Evolutionary conservation across 1,139 yeast species (phyloP).

Genomic region (Eremothecium cymbalariae): DNA sequence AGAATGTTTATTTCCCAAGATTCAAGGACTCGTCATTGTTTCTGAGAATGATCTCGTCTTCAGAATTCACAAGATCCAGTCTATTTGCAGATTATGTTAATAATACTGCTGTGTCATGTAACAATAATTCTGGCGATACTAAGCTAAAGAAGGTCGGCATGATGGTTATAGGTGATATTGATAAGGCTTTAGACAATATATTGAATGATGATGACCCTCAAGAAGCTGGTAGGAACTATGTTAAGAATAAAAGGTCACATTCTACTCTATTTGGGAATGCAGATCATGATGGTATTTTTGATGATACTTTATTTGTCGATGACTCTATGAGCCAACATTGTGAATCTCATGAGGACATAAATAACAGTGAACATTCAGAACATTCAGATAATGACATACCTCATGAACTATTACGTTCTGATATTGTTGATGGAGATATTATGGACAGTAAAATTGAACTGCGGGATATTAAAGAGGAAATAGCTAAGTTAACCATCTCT

Average conservation of each 20-base stretch:
- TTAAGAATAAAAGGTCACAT: conserved; percentile 7
- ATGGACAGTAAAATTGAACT: conserved; percentile 3
- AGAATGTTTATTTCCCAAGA: conserved; percentile 43
- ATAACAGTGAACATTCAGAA: conserved; percentile 11
- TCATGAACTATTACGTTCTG: conserved; percentile 13
- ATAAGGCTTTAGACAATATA: conserved; percentile 19
- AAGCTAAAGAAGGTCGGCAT: conserved; percentile 10
- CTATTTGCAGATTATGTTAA: conserved; percentile 14
- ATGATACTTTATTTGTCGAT: conserved; percentile 20
- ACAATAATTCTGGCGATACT: background rate
- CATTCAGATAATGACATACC: conserved; percentile 3
- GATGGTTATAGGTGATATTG: conserved; percentile 17
- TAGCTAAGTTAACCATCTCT: conserved; percentile 41
- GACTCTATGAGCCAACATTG: conserved; percentile 7
- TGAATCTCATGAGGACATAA: conserved; percentile 9
- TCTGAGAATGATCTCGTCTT: conserved; percentile 32
- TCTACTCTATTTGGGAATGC: conserved; percentile 16
- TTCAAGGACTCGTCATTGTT: conserved; percentile 49
- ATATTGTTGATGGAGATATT: conserved; percentile 12
- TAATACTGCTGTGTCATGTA: conserved; percentile 3
- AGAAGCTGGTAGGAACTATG: background rate
- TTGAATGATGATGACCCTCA: conserved; percentile 11
- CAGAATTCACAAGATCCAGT: conserved; percentile 16
- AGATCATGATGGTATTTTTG: conserved; percentile 17
- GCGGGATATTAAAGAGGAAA: conserved; percentile 9